Conservation (phyloP, 2,329 filamentous ascomycete species). For the Davidsoniella australis region DNA sequence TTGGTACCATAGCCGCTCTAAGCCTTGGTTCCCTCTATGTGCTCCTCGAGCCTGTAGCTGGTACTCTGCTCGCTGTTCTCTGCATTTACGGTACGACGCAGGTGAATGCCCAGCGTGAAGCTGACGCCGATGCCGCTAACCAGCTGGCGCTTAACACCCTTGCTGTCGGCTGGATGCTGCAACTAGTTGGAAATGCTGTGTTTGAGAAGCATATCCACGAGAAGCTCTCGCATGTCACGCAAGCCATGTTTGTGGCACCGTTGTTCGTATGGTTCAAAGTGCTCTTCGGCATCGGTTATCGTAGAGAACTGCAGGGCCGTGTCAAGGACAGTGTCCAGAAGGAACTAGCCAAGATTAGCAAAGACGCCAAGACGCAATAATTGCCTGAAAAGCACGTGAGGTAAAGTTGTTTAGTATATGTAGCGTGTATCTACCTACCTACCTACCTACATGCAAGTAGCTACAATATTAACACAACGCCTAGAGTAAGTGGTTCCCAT, state of each 20-base stretch:
- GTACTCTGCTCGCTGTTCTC: constrained; percentile 56
- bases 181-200: constrained; percentile 80
- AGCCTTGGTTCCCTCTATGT: constrained; percentile 69
- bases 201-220: constrained; percentile 52
- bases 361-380: constrained; percentile 32
- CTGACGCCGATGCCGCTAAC: constrained; percentile 32
- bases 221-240: constrained; percentile 66
- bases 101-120: constrained; percentile 55
- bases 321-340: constrained; percentile 59
- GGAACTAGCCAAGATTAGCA: constrained; percentile 60
- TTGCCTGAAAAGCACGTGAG: too few species aligned
- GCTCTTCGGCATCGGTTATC: constrained; percentile 78
- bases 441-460: neutral
- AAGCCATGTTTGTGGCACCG: constrained; percentile 81
- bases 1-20: constrained; percentile 45
- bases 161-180: constrained; percentile 63
- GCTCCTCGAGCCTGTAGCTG: constrained; percentile 85
- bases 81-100: constrained; percentile 60
- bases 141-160: constrained; percentile 48
- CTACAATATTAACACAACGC: too few species aligned
- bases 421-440: neutral
- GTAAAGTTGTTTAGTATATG: neutral
- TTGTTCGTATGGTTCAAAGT: constrained; percentile 96
- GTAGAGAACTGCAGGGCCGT: constrained; percentile 67
- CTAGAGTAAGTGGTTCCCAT: too few species aligned